Evolutionary conservation across 805 yeast genomes (phyloP).

Genomic region (Pichia nakasei): DNA sequence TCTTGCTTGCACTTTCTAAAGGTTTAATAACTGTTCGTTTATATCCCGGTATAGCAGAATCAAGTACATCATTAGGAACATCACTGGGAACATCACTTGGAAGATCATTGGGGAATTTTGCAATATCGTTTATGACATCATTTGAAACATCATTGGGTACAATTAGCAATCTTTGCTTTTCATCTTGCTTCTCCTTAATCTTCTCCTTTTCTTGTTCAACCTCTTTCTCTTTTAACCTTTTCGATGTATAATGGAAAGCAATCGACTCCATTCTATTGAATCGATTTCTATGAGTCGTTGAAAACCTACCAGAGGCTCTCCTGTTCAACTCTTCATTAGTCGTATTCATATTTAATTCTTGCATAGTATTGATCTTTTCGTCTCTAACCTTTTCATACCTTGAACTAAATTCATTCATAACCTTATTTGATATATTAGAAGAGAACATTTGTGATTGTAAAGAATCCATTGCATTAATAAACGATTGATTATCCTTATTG

Average conservation of each 20-base stretch:
- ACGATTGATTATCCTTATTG: constrained; percentile 22
- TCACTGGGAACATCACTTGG: background rate
- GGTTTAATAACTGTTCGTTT: constrained; percentile 17
- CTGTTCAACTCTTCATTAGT: constrained; percentile 18
- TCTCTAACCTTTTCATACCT: constrained; percentile 33
- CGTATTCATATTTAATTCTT: constrained; percentile 18
- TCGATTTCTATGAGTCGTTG: constrained; percentile 37
- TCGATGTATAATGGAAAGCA: constrained; percentile 38
- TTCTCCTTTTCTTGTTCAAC: background rate
- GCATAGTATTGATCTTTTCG: constrained; percentile 18
- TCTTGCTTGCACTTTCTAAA: constrained; percentile 25
- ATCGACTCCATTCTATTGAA: constrained; percentile 44
- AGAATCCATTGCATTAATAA: constrained; percentile 23
- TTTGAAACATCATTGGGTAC: background rate
- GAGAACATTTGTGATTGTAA: constrained; percentile 40
- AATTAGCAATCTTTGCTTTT: constrained; percentile 1
- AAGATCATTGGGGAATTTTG: too few relatives aligned
- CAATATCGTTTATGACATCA: background rate
- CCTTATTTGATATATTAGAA: constrained; percentile 36
- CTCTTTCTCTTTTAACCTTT: constrained; percentile 13
- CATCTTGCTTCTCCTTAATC: background rate
- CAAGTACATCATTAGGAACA: too few relatives aligned
- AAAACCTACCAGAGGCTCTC: constrained; percentile 31
- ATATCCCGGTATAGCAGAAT: constrained; percentile 18
- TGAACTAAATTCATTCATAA: constrained; percentile 35